Conservation (phyloP, 352 stramenopile species). For the Globisporangium solare region DNA sequence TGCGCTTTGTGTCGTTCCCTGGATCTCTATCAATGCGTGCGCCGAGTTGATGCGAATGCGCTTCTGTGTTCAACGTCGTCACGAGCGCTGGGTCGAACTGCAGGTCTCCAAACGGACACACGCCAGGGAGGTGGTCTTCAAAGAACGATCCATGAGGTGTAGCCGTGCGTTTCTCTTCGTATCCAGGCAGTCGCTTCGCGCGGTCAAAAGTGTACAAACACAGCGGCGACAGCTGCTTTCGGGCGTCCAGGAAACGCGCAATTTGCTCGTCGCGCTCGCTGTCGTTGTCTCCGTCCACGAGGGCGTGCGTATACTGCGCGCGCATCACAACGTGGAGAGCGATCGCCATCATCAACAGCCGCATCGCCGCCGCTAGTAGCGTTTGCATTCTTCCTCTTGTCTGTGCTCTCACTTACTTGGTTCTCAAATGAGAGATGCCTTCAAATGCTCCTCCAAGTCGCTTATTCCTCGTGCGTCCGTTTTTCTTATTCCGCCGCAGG, state of each 20-base stretch:
- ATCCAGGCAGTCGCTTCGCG: background rate
- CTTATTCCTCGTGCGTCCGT: too few species aligned
- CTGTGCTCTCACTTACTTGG: too few species aligned
- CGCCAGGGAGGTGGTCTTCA: constrained; percentile 16
- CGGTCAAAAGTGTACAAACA: constrained; percentile 46
- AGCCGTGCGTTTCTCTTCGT: constrained; percentile 1
- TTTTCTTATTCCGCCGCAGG: too few species aligned
- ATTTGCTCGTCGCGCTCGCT: constrained; percentile 9
- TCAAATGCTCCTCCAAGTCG: too few species aligned
- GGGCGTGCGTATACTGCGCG: too few species aligned
- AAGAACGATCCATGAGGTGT: constrained; percentile 12
- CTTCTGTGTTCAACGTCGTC: constrained; percentile 25
- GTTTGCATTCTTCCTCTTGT: too few species aligned
- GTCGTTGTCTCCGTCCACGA: too few species aligned
- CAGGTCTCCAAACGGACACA: constrained; percentile 64
- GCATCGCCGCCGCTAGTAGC: too few species aligned
- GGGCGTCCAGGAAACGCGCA: constrained; percentile 14
- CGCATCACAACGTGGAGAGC: too few species aligned
- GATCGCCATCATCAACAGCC: too few species aligned
- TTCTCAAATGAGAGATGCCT: too few species aligned
- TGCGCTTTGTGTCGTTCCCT: constrained; percentile 21
- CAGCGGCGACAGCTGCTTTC: constrained; percentile 11
- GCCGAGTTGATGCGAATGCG: constrained; percentile 36
- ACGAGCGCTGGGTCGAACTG: constrained; percentile 46
- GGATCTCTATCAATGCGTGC: constrained; percentile 29